Conservation (phyloP, 495 filamentous ascomycete genomes). For the Usnea hakonensis region DNA sequence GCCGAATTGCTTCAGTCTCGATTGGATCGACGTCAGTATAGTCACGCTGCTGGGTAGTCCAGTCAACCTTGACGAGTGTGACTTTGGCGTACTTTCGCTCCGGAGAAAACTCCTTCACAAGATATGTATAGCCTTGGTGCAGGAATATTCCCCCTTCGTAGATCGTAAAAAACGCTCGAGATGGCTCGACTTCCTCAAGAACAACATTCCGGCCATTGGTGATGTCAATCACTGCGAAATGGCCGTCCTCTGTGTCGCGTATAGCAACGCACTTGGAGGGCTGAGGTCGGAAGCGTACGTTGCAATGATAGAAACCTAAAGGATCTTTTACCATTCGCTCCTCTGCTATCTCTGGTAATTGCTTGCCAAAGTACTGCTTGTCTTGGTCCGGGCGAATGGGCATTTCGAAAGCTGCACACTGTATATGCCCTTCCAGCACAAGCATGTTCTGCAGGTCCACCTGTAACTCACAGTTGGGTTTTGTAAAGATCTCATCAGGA, state of each 20-base stretch:
- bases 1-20: conserved; percentile 75
- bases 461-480: conserved; percentile 80
- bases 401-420: conserved; percentile 94
- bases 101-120: conserved; percentile 81
- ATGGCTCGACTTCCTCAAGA: conserved; percentile 92
- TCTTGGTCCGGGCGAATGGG: conserved; percentile 74
- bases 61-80: conserved; percentile 81
- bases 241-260: conserved; percentile 83
- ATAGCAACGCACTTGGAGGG: conserved; percentile 81
- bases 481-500: conserved; percentile 91
- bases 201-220: conserved; percentile 75
- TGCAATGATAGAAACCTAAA: conserved; percentile 80
- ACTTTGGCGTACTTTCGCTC: conserved; percentile 69
- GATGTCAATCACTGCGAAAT: conserved; percentile 89
- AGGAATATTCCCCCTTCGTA: conserved; percentile 98
- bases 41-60: conserved; percentile 89
- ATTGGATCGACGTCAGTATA: conserved; percentile 92
- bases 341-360: conserved; percentile 62
- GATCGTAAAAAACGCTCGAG: conserved; percentile 87
- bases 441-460: conserved; percentile 88
- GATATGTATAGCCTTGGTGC: conserved; percentile 85
- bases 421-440: conserved; percentile 85
- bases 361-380: conserved; percentile 67
- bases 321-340: conserved; percentile 68
- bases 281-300: conserved; percentile 76